Evolutionary conservation across 495 filamentous ascomycete species (phyloP).

Genomic region (Trichocladium uniseriatum): DNA sequence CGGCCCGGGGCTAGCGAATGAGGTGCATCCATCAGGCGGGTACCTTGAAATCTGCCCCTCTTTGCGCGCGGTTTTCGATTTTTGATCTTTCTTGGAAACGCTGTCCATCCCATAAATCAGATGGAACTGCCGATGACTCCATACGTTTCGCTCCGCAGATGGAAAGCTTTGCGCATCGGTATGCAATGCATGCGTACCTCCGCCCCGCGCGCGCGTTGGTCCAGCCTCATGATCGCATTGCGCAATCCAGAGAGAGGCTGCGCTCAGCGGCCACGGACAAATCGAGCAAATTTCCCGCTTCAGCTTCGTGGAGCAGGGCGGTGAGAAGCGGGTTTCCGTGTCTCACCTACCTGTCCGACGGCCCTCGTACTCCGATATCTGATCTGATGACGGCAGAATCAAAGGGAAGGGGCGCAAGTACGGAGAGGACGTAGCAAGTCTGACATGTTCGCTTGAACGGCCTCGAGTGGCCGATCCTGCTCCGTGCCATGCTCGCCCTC

Average conservation of each 20-base stretch:
- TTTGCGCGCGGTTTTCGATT: too few species aligned
- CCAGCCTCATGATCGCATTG: not conserved
- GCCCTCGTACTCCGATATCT: not conserved
- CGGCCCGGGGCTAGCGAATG: too few species aligned
- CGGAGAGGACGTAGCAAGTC: not conserved
- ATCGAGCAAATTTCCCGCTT: not conserved
- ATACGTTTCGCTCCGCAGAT: not conserved
- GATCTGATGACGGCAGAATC: not conserved
- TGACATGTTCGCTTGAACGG: not conserved
- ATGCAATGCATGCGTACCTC: not conserved
- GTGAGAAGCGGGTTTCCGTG: not conserved
- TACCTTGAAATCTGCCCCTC: too few species aligned
- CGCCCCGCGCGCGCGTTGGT: not conserved
- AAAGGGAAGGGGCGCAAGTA: not conserved
- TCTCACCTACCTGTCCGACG: not conserved
- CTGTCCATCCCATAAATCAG: too few species aligned
- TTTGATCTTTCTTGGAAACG: too few species aligned
- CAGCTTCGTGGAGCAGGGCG: not conserved
- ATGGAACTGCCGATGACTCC: too few species aligned
- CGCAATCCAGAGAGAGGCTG: slow-evolving; percentile 3
- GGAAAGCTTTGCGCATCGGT: not conserved
- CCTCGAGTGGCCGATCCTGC: too few species aligned
- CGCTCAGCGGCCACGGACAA: not conserved
- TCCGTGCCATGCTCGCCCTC: too few species aligned
- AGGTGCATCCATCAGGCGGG: too few species aligned